A percentile compares a stretch with the other conserved stretches of the same genome.
Evolutionary conservation across 345 rosid species (phyloP).

Genomic region (Pugionium cornutum): DNA sequence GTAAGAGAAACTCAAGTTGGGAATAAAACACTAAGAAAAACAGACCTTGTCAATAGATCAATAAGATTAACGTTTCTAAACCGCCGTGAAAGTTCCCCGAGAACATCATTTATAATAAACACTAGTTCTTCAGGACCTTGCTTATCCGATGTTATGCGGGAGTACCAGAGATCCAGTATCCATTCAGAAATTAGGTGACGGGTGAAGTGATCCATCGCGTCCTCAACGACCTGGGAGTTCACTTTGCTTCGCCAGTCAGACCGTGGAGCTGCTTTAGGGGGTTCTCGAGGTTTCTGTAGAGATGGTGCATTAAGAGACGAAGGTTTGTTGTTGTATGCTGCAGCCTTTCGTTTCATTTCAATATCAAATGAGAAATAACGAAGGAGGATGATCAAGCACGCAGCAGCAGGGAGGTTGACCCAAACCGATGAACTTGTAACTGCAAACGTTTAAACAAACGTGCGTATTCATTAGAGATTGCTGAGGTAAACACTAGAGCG

Average conservation of each 20-base stretch:
- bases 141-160: constrained; percentile 80
- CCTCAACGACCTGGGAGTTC: constrained; percentile 85
- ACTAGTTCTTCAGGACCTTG: constrained; percentile 92
- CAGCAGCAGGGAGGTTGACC: constrained; percentile 96
- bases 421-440: constrained; percentile 97
- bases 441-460: constrained; percentile 43
- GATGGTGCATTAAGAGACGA: constrained; percentile 39
- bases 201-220: constrained; percentile 80
- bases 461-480: constrained; percentile 24
- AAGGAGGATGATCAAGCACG: constrained; percentile 67
- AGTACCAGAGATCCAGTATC: constrained; percentile 93
- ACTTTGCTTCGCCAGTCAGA: constrained; percentile 89
- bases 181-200: constrained; percentile 89
- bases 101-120: constrained; percentile 66
- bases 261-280: constrained; percentile 48
- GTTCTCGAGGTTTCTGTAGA: constrained; percentile 48
- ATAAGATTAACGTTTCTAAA: constrained; percentile 80
- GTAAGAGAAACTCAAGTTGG: constrained; percentile 8
- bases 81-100: constrained; percentile 82
- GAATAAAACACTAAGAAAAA: constrained; percentile 27
- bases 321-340: constrained; percentile 60
- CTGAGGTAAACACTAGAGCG: background rate
- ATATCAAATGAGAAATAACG: constrained; percentile 83
- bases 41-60: constrained; percentile 83
- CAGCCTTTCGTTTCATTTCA: constrained; percentile 78